Evolutionary conservation across 2,329 filamentous ascomycete species (phyloP), one percentile per base, ranked within the genome.

Genomic region (Cercospora zeae-maydis): DNA sequence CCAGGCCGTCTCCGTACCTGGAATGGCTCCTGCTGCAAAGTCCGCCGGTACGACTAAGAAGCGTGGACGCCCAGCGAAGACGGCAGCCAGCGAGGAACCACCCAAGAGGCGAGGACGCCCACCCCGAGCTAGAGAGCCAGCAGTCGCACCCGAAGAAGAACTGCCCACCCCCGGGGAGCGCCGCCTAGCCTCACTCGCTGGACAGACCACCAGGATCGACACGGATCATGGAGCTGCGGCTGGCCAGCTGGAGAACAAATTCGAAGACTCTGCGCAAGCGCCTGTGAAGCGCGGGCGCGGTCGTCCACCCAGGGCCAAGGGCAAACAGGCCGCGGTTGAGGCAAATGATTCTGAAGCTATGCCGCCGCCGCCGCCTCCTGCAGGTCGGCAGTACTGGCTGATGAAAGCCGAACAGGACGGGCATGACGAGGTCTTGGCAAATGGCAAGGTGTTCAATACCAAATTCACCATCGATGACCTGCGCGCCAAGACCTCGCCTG

Each of bases 401-500:
- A 76, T 83, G 73, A 83, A 82, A 69, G 79, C 81, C 42, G 81
- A 99, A 78, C 93, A 95, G 0, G 90, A 96, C 70, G 86, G 92
- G 3, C 88, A 95, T 5, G 79, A 92, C 14, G 92, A 96, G 75
- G 69, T 62, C 13, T 60, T 71, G 16, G 63, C 67, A 21, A 93
- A 92, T 59, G 93, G 92, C 0, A 93, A 92, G 58, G 91, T 91
- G 0, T 81, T 90, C 56, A 93, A 98, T 74, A 91, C 97, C 51
- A 89, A 87, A 69, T 99, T 98, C 78, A 96, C 92, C 0, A 97
- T 99, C 71, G 92, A 98, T 71, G 93, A 98, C 74, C 79, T 99
- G 36, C 83, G 84, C 13, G 84, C 85, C 0, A 89, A 86, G 71
- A 86, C 81, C 0, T 83, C 85, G 71, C 92, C 93, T 1, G 93